phyloP scores from a whole-genome alignment of 2,329 filamentous ascomycete species.

The Parafenestella ontariensis region DNA sequence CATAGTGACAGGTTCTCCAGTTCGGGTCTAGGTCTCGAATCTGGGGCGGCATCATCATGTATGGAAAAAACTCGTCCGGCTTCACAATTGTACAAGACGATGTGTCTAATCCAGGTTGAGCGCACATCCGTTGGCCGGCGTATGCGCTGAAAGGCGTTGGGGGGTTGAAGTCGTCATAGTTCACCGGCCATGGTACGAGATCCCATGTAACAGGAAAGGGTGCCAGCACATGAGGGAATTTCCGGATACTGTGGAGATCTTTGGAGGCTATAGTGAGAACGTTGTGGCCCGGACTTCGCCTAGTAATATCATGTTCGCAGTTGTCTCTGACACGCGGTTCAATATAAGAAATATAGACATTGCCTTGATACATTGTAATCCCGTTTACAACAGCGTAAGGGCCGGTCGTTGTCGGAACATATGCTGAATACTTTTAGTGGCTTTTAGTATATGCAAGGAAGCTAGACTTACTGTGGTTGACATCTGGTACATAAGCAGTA shows the following conservation, averaged over 20 bases:
- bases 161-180: conserved; percentile 23
- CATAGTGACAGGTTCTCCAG: conserved; percentile 17
- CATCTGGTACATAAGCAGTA: conserved; percentile 6
- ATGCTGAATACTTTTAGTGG: conserved; percentile 7
- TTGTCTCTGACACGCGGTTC: conserved; percentile 20
- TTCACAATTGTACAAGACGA: conserved; percentile 12
- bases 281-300: conserved; percentile 5
- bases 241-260: conserved; percentile 20
- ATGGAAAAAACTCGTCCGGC: conserved; percentile 16
- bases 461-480: conserved; percentile 9
- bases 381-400: conserved; percentile 22
- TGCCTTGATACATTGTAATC: conserved; percentile 24
- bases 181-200: conserved; percentile 11
- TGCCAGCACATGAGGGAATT: conserved; percentile 14
- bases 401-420: conserved; percentile 20
- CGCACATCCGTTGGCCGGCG: conserved; percentile 1
- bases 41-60: conserved; percentile 23
- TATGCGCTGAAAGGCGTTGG: conserved; percentile 18
- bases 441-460: not conserved
- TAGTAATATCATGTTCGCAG: conserved; percentile 9
- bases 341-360: conserved; percentile 21
- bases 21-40: conserved; percentile 21
- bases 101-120: not conserved
- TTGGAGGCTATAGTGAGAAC: conserved; percentile 22
- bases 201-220: conserved; percentile 5